Conservation (phyloP, 352 stramenopile species). For the Phytophthora melonis region DNA sequence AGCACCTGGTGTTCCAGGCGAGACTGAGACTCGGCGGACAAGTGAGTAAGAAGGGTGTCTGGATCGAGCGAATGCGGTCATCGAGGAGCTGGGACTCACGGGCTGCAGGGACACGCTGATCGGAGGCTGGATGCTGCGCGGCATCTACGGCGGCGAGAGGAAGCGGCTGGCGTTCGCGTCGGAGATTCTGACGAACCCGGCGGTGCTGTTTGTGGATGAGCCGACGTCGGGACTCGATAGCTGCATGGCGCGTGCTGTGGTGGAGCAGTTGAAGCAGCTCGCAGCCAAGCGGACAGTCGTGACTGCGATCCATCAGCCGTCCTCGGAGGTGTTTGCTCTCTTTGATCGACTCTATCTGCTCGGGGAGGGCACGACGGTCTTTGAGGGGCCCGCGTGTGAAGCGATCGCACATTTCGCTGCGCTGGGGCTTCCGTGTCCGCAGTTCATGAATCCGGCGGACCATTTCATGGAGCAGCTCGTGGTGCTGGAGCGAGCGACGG, state of each 20-base stretch:
- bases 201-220: constrained; percentile 85
- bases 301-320: constrained; percentile 87
- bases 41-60: constrained; percentile 26
- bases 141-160: constrained; percentile 81
- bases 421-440: constrained; percentile 43
- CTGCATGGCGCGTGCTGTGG: constrained; percentile 56
- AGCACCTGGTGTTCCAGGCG: constrained; percentile 88
- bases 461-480: constrained; percentile 64
- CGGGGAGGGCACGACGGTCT: constrained; percentile 43
- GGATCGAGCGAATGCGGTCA: constrained; percentile 46
- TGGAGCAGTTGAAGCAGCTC: constrained; percentile 63
- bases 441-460: constrained; percentile 56
- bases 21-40: constrained; percentile 66
- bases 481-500: constrained; percentile 45
- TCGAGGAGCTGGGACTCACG: constrained; percentile 56
- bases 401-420: constrained; percentile 47
- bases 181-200: constrained; percentile 79
- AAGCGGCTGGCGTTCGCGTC: constrained; percentile 84
- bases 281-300: constrained; percentile 81
- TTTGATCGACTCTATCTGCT: constrained; percentile 57
- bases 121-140: constrained; percentile 51
- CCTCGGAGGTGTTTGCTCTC: constrained; percentile 52
- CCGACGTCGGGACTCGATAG: constrained; percentile 66
- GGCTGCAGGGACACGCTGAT: constrained; percentile 57
- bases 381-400: constrained; percentile 40